phyloP scores from a whole-genome alignment of 1,139 yeast genomes.

The Komagataea norvegica region DNA sequence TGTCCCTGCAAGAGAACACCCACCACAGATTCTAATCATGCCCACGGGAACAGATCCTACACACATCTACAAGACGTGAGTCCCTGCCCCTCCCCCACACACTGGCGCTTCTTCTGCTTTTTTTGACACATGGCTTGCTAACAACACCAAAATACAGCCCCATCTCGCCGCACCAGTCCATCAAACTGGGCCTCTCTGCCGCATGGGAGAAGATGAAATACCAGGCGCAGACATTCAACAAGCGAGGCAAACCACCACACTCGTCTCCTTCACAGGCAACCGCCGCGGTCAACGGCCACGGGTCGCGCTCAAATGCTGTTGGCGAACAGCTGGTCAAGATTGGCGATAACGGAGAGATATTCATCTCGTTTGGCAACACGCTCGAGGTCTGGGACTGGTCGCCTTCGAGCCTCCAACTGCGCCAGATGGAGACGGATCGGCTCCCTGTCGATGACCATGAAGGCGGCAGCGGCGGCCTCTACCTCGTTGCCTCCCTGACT shows the following conservation, averaged over 20 bases:
- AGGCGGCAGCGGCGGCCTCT: conserved; percentile 26
- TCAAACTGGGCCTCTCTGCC: conserved; percentile 21
- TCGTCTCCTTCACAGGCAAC: not conserved
- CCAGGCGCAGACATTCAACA: conserved; percentile 12
- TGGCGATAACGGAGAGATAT: conserved; percentile 45
- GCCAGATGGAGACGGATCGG: conserved; percentile 9
- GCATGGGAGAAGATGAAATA: conserved; percentile 24
- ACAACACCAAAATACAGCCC: conserved; percentile 12
- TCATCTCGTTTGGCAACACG: conserved; percentile 32
- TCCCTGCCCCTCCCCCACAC: too few species aligned
- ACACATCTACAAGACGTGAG: conserved; percentile 23
- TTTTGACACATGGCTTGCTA: conserved; percentile 3
- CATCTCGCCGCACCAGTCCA: conserved; percentile 16
- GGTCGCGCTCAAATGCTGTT: conserved; percentile 1
- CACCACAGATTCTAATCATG: too few species aligned
- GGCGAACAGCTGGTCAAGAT: conserved; percentile 29
- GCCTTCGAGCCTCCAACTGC: conserved; percentile 25
- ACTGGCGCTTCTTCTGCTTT: conserved; percentile 2
- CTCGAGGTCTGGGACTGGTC: conserved; percentile 53
- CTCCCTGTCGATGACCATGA: conserved; percentile 6
- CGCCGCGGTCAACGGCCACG: conserved; percentile 11
- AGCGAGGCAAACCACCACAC: not conserved
- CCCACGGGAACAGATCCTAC: conserved; percentile 29
- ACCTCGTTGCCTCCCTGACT: conserved; percentile 28
- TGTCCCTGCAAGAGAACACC: too few species aligned